phyloP scores from a whole-genome alignment of 2,329 filamentous ascomycete genomes.

The Fusarium domesticum region DNA sequence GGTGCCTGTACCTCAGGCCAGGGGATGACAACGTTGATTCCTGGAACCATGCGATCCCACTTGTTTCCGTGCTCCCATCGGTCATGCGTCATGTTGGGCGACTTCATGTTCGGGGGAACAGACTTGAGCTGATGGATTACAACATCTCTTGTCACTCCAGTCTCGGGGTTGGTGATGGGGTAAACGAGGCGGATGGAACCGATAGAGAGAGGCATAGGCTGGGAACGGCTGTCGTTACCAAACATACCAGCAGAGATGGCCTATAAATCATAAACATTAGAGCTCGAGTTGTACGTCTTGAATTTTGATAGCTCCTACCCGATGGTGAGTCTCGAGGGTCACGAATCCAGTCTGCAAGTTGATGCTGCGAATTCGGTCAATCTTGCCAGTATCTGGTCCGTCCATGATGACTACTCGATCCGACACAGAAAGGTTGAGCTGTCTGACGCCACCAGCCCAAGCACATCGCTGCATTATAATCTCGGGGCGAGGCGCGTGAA shows the following conservation, averaged over 20 bases:
- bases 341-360: slow-evolving; percentile 54
- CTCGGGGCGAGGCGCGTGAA: slow-evolving; percentile 30
- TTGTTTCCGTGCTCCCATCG: slow-evolving; percentile 42
- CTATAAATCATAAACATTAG: slow-evolving; percentile 16
- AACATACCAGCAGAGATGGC: slow-evolving; percentile 32
- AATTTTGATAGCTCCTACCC: slow-evolving; percentile 49
- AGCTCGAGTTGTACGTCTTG: not conserved
- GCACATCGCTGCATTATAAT: slow-evolving; percentile 44
- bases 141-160: slow-evolving; percentile 66
- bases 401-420: slow-evolving; percentile 82
- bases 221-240: slow-evolving; percentile 29
- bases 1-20: slow-evolving; percentile 63
- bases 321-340: slow-evolving; percentile 59
- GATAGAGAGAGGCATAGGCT: slow-evolving; percentile 56
- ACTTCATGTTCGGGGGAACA: slow-evolving; percentile 46
- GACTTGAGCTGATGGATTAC: slow-evolving; percentile 70
- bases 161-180: slow-evolving; percentile 64
- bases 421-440: slow-evolving; percentile 60
- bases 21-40: slow-evolving; percentile 69
- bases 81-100: slow-evolving; percentile 40
- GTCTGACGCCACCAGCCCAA: slow-evolving; percentile 55
- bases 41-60: slow-evolving; percentile 61
- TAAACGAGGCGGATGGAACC: slow-evolving; percentile 77
- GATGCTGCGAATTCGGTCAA: slow-evolving; percentile 66
- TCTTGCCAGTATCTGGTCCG: slow-evolving; percentile 78